Evolutionary conservation across 768 basidiomycete species (phyloP), one percentile per base, ranked within the genome.

Genomic region (Amanita pallidorosea): DNA sequence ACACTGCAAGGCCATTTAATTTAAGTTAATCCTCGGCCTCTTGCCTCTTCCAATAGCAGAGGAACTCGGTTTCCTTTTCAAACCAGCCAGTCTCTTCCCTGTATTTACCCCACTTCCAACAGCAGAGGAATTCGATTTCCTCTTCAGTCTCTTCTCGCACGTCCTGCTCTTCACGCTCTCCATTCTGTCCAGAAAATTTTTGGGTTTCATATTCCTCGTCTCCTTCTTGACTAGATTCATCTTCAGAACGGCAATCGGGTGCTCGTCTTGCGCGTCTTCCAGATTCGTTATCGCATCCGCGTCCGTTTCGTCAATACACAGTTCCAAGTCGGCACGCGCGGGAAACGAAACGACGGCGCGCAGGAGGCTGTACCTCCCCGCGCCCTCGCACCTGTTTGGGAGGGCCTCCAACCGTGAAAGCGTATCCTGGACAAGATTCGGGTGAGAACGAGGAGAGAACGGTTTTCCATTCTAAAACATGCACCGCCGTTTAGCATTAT

Each of bases 291-390:
- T 31, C 33, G 29, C n/a, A 17, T 12, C 5, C 27, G 7, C 18
- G 5, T 35, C 45, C 8, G 17, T 46, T 34, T 46, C 9, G 33
- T 35, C 18, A 11, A 46, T 46, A 45, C 67, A 69, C 8, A 70
- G 60, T 50, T 70, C 69, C 45, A 72, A 59, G 15, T 63, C 63
- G 2, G 67, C 56, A 3, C 66, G 61, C 1, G 72, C 70, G 18
- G 72, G 71, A 55, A 72, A 72, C 1, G 71, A 70, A 0, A 63
- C 69, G 7, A 74, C 53, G 5, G 69, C 65, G 15, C 72, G 68
- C n/a, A 72, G 53, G 4, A 74, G 60, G 53, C 69, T 67, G 56
- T 68, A 71, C 51, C 56, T 60, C n/a, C 72, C 72, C 5, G 61
- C 63, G 38, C 71, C 70, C 9, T 50, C 40, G 13, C 68, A 65